phyloP scores from a whole-genome alignment of 208 protist genomes.

The Crithidia thermophila region DNA sequence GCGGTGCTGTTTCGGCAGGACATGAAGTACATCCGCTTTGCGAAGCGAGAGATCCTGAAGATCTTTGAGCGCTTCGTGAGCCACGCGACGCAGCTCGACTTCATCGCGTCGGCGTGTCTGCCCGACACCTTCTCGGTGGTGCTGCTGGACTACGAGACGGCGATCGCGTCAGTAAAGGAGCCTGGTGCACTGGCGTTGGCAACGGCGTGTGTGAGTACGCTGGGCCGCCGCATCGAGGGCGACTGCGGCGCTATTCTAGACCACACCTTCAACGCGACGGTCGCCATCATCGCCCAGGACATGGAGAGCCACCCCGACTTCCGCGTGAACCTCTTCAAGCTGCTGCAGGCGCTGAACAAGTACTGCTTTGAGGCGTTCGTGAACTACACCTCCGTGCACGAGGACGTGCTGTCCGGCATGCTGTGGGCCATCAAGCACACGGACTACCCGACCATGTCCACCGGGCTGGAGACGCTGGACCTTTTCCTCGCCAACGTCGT shows the following conservation, averaged over 20 bases:
- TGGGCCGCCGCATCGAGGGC: slow-evolving; percentile 68
- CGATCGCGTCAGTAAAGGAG: slow-evolving; percentile 89
- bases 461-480: slow-evolving; percentile 93
- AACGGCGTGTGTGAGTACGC: slow-evolving; percentile 89
- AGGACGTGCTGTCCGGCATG: slow-evolving; percentile 94
- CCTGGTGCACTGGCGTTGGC: slow-evolving; percentile 95
- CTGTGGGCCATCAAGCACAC: slow-evolving; percentile 98
- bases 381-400: slow-evolving; percentile 57
- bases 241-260: slow-evolving; percentile 96
- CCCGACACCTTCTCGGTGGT: slow-evolving; percentile 96
- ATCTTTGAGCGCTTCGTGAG: slow-evolving; percentile 96
- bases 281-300: slow-evolving; percentile 98
- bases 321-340: slow-evolving; percentile 97
- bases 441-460: slow-evolving; percentile 94
- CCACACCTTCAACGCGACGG: slow-evolving; percentile 96
- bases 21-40: slow-evolving; percentile 82
- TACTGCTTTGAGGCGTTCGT: slow-evolving; percentile 93
- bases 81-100: slow-evolving; percentile 82
- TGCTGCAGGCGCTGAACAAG: slow-evolving; percentile 96
- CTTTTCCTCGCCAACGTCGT: slow-evolving; percentile 90
- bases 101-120: slow-evolving; percentile 91
- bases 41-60: slow-evolving; percentile 96
- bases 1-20: slow-evolving; percentile 37
- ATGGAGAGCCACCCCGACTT: slow-evolving; percentile 98
- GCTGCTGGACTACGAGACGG: slow-evolving; percentile 95